Conservation (phyloP, 2,329 filamentous ascomycete genomes). For the Paradendryphiella salina region DNA sequence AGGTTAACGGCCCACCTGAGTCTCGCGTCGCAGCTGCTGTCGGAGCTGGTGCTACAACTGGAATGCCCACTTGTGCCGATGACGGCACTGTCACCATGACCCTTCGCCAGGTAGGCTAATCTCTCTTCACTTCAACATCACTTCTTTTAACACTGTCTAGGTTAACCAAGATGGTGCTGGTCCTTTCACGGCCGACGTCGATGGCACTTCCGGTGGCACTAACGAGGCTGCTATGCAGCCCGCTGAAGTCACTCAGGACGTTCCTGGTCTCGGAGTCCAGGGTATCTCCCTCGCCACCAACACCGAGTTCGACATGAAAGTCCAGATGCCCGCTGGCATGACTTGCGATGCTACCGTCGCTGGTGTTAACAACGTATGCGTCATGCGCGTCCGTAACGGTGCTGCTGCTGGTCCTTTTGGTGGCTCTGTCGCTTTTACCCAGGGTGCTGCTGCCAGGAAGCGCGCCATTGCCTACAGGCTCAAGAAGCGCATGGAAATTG, state of each 20-base stretch:
- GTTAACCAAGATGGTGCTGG: constrained; percentile 73
- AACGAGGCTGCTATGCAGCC: constrained; percentile 62
- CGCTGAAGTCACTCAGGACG: constrained; percentile 63
- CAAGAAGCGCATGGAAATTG: constrained; percentile 46
- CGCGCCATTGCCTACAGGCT: constrained; percentile 61
- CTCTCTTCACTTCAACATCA: not conserved
- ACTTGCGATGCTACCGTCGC: constrained; percentile 65
- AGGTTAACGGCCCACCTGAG: constrained; percentile 54
- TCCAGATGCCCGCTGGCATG: constrained; percentile 70
- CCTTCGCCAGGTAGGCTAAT: constrained; percentile 58
- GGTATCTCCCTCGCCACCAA: constrained; percentile 62
- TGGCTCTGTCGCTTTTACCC: constrained; percentile 67
- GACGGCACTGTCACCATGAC: constrained; percentile 65
- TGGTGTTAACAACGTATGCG: constrained; percentile 64
- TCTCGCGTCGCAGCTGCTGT: constrained; percentile 58
- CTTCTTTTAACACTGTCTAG: constrained; percentile 12
- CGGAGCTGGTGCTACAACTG: constrained; percentile 57
- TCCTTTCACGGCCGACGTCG: constrained; percentile 63
- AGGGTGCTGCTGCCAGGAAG: constrained; percentile 61
- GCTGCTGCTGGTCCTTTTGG: constrained; percentile 68
- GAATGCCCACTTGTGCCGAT: constrained; percentile 64
- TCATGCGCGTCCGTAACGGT: constrained; percentile 66
- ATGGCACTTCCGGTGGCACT: constrained; percentile 66
- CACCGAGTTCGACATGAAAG: constrained; percentile 65
- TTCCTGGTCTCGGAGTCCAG: constrained; percentile 61